Base-by-base conservation (phyloP, 768 basidiomycete genomes). In the Leucogyrophana mollusca region DNA sequence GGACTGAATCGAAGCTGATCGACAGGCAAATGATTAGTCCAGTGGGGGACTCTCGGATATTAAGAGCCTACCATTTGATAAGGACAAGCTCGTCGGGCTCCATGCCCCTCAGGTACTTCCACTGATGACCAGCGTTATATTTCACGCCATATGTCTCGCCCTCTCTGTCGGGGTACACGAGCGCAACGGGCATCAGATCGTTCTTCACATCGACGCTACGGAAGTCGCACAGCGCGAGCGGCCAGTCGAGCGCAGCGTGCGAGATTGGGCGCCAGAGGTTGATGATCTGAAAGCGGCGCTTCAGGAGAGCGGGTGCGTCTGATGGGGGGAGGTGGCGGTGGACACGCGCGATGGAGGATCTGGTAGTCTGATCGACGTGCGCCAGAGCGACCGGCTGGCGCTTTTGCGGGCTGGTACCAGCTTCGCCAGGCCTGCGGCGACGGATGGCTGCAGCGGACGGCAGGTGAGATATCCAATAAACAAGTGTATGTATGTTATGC, bases 201-300 rank as follows among this genome's bases (percentile, higher is more conserved):
- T 58, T 59, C 42, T 59, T 47, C 1, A 47, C 37, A 50, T 77
- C 65, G 6, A 78, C 59, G 45, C 64, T 71, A 11, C 70, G 65
- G 54, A 61, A 77, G 59, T 80, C 79, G 54, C 74, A 74, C 0
- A 76, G 61, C 9, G 71, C 69, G 30, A 80, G 68, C 6, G 76
- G 77, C 63, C 67, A 74, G 48, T 78, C 79, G 16, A 58, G 55
- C 3, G 75, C 76, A 2, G 67, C 52, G 47, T 73, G 60, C 14
- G 63, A 54, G 54, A 79, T 76, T 1, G 78, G 78, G 17, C 78
- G 70, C 79, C 79, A 80, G 46, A 80, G 58, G 58, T 78, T 79
- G 51, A 79, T 69, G 51, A 79, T 73, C 52, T 78, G 76, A 59
- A 75, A 78, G 49, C 77, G 75, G 20, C 64, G 57, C 49, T 68